These are phyloP conservation scores for Pseudocercospora fuligena DNA, from an alignment of 2,329 filamentous ascomycete species.

Conservation along the genomic window DNA sequence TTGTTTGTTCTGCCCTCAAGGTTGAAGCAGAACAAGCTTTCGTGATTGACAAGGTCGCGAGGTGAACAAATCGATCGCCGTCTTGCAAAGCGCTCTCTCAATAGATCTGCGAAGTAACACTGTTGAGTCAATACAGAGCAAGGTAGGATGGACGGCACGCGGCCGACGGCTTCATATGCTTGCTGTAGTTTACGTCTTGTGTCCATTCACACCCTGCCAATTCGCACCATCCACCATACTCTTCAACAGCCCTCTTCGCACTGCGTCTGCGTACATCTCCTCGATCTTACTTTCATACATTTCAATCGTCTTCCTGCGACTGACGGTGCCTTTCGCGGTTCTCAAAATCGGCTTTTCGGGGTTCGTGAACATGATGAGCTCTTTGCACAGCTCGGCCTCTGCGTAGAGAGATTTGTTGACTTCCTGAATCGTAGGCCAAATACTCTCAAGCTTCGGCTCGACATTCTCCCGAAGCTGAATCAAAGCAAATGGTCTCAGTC, in stretches of 20 bases:
- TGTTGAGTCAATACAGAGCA: too few species aligned
- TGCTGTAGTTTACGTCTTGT: too few species aligned
- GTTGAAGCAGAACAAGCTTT: too few species aligned
- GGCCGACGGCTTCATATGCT: too few species aligned
- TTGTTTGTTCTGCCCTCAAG: too few species aligned
- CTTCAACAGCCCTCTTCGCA: neutral
- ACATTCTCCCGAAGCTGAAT: constrained; percentile 13
- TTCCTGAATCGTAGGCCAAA: constrained; percentile 20
- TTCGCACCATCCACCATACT: neutral
- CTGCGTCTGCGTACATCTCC: constrained; percentile 11
- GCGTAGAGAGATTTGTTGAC: constrained; percentile 23
- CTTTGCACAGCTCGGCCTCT: constrained; percentile 20
- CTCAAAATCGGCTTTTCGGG: constrained; percentile 16
- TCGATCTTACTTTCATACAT: constrained; percentile 22
- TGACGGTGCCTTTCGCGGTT: constrained; percentile 23
- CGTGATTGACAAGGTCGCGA: too few species aligned
- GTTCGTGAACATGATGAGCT: constrained; percentile 22
- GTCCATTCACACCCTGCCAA: neutral
- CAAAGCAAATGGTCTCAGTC: constrained; percentile 19
- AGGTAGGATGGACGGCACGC: too few species aligned
- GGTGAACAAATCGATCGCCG: too few species aligned
- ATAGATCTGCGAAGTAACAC: too few species aligned
- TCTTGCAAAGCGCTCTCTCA: neutral
- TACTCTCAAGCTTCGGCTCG: constrained; percentile 5
- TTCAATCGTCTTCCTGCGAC: constrained; percentile 18